Conservation (phyloP, 2,329 filamentous ascomycete genomes). For the Ceratocystis papillata region DNA sequence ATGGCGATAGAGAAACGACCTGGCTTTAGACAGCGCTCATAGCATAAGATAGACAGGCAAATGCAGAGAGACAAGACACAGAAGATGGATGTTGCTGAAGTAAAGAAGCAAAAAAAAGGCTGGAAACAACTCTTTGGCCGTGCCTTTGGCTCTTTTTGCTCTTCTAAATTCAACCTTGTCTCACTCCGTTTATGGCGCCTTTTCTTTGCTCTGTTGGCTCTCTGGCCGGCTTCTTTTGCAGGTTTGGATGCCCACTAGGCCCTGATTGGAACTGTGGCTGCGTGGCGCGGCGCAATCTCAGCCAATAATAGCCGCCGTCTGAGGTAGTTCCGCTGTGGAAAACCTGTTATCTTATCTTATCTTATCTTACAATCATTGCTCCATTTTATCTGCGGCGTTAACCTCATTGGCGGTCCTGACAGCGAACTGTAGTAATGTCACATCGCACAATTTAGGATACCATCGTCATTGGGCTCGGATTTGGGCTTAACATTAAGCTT, state of each 20-base stretch:
- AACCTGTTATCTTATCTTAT: not conserved
- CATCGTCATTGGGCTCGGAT: not conserved
- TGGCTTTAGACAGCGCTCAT: not conserved
- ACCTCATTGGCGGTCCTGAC: slow-evolving; percentile 10
- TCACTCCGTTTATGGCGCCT: slow-evolving; percentile 10
- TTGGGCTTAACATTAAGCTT: not conserved
- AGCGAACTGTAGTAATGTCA: not conserved
- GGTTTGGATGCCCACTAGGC: slow-evolving; percentile 11
- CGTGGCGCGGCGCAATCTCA: not conserved
- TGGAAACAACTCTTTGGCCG: slow-evolving; percentile 3
- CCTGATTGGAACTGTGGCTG: slow-evolving; percentile 13
- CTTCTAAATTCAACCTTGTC: slow-evolving; percentile 13
- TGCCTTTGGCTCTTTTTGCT: not conserved
- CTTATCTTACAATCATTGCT: not conserved
- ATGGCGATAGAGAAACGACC: not conserved
- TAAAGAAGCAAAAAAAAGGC: not conserved
- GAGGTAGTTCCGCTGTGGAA: not conserved
- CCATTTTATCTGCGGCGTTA: not conserved
- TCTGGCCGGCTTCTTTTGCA: slow-evolving; percentile 9
- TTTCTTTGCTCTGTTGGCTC: not conserved
- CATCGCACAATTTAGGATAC: not conserved
- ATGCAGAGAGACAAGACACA: not conserved
- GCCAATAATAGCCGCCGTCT: not conserved
- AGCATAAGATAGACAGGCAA: not conserved
- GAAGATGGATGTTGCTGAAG: not conserved